phyloP scores from a whole-genome alignment of 768 basidiomycete genomes.

The Imleria badia region DNA sequence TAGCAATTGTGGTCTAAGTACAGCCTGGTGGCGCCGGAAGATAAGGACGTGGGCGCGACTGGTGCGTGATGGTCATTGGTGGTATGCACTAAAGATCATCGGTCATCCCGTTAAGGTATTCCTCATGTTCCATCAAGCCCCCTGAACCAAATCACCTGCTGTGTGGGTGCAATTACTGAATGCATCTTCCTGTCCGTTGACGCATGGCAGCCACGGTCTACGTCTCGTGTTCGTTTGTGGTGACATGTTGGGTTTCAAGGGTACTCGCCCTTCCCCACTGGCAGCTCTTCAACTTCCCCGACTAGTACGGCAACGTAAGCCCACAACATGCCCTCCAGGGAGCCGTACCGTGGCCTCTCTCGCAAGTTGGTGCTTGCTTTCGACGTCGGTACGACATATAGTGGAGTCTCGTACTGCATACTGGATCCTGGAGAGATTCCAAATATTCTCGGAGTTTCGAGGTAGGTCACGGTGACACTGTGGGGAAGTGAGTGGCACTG shows the following conservation, averaged over 20 bases:
- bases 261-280: background rate
- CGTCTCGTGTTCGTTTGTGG: background rate
- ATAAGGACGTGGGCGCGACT: background rate
- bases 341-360: constrained; percentile 35
- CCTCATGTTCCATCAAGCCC: background rate
- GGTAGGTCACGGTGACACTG: constrained; percentile 14
- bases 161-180: background rate
- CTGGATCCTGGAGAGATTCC: constrained; percentile 36
- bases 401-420: constrained; percentile 37
- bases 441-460: constrained; percentile 24
- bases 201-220: background rate
- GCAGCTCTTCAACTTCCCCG: background rate
- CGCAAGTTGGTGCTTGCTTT: constrained; percentile 44
- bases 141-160: background rate
- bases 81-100: background rate
- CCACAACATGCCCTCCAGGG: constrained; percentile 24
- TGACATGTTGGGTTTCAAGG: background rate
- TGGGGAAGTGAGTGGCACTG: background rate
- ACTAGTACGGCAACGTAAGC: background rate
- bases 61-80: background rate
- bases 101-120: background rate
- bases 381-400: constrained; percentile 44
- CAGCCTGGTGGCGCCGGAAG: background rate
- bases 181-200: background rate
- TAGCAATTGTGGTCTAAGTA: background rate